phyloP scores from a whole-genome alignment of 2,329 filamentous ascomycete species.

The Microascus cirrosus region DNA sequence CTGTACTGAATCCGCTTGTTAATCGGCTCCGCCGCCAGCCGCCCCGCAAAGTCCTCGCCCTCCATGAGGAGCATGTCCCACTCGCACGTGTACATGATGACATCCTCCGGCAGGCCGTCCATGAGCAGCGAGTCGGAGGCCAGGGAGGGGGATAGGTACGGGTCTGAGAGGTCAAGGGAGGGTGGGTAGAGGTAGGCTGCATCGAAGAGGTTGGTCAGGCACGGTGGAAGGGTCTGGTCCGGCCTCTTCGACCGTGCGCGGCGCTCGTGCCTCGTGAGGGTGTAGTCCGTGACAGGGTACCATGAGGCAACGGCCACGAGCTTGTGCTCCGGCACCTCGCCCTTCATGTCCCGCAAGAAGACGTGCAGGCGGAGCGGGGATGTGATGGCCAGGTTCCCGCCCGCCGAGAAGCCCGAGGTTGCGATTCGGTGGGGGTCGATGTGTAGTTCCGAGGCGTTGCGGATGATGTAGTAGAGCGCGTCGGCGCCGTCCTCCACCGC shows the following conservation, averaged over 20 bases:
- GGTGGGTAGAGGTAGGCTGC: slow-evolving; percentile 47
- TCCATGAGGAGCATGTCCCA: slow-evolving; percentile 54
- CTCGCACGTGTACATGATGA: slow-evolving; percentile 52
- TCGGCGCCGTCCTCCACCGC: slow-evolving; percentile 56
- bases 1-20: neutral
- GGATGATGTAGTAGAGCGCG: slow-evolving; percentile 48
- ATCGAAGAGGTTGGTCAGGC: slow-evolving; percentile 52
- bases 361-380: slow-evolving; percentile 28
- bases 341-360: slow-evolving; percentile 13
- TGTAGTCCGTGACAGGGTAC: slow-evolving; percentile 54
- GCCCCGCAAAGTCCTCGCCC: slow-evolving; percentile 13
- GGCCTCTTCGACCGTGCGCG: slow-evolving; percentile 40
- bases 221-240: slow-evolving; percentile 45
- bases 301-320: slow-evolving; percentile 45
- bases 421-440: slow-evolving; percentile 45
- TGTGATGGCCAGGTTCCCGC: slow-evolving; percentile 43
- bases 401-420: slow-evolving; percentile 54
- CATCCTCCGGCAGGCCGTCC: slow-evolving; percentile 34
- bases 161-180: slow-evolving; percentile 32
- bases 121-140: slow-evolving; percentile 23
- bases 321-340: slow-evolving; percentile 22
- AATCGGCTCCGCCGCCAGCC: slow-evolving; percentile 1
- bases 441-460: slow-evolving; percentile 42
- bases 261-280: slow-evolving; percentile 42
- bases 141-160: slow-evolving; percentile 42